Conservation (phyloP, 768 basidiomycete genomes). For the Termitomyces titanicus region DNA sequence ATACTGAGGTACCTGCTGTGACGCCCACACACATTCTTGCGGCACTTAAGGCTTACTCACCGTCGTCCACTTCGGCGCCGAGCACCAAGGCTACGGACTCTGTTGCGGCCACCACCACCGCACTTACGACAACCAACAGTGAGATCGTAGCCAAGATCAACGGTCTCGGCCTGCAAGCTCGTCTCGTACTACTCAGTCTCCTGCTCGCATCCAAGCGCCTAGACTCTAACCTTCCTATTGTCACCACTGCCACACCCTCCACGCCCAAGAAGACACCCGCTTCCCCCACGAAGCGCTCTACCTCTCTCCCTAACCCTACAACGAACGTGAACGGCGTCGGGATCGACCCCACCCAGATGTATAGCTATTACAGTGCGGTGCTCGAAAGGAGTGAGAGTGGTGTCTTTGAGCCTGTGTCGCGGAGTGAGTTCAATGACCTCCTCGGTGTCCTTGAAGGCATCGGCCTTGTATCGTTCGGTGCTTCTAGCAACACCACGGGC, state of each 20-base stretch:
- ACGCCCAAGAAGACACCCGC: conserved; percentile 33
- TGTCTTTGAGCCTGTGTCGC: conserved; percentile 61
- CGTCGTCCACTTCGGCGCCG: conserved; percentile 31
- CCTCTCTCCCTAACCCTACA: conserved; percentile 27
- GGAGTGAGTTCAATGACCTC: conserved; percentile 75
- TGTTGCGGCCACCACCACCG: conserved; percentile 15
- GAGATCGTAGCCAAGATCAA: conserved; percentile 66
- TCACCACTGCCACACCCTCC: conserved; percentile 29
- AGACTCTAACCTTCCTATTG: conserved; percentile 53
- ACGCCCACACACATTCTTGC: conserved; percentile 67
- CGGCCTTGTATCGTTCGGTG: conserved; percentile 39
- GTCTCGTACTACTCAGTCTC: conserved; percentile 62
- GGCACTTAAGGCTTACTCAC: conserved; percentile 70
- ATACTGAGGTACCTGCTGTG: conserved; percentile 39
- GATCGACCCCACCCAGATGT: conserved; percentile 59
- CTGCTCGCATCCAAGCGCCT: conserved; percentile 62
- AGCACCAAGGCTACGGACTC: conserved; percentile 20
- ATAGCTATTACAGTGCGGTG: conserved; percentile 58
- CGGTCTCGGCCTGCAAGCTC: conserved; percentile 69
- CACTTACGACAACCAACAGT: conserved; percentile 34
- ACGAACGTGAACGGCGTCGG: conserved; percentile 25
- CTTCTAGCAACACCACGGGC: conserved; percentile 1
- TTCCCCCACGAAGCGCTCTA: conserved; percentile 52
- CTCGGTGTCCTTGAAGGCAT: conserved; percentile 69
- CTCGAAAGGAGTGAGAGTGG: conserved; percentile 54